Evolutionary conservation across 108 stramenopile genomes (phyloP).

Genomic region (Skeletonema menzelii): DNA sequence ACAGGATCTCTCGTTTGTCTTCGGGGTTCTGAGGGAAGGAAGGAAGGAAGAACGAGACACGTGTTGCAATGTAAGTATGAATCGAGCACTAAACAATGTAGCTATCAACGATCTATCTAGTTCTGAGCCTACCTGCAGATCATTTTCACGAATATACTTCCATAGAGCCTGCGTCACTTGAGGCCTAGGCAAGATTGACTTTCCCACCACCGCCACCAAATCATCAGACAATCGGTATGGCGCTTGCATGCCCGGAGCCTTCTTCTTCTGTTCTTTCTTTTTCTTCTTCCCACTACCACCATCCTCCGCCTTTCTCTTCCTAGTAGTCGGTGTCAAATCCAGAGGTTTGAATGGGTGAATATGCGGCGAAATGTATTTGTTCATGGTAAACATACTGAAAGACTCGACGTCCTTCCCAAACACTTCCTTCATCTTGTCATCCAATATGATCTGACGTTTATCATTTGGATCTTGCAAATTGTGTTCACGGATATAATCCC

Average conservation of each 20-base stretch:
- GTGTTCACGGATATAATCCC: slow-evolving; percentile 86
- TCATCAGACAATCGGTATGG: slow-evolving; percentile 77
- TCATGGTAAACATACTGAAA: slow-evolving; percentile 43
- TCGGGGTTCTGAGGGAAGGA: slow-evolving; percentile 76
- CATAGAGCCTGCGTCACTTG: slow-evolving; percentile 84
- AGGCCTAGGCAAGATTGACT: slow-evolving; percentile 69
- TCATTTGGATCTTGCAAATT: slow-evolving; percentile 89
- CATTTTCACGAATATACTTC: slow-evolving; percentile 85
- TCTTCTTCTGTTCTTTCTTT: slow-evolving; percentile 51
- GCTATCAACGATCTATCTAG: neutral
- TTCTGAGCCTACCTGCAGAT: slow-evolving; percentile 55
- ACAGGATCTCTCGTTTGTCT: slow-evolving; percentile 87
- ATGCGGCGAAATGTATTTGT: slow-evolving; percentile 62
- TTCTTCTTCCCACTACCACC: slow-evolving; percentile 12
- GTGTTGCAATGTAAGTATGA: neutral
- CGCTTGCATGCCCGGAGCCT: slow-evolving; percentile 65
- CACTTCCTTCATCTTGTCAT: slow-evolving; percentile 48
- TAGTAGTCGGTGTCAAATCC: slow-evolving; percentile 59
- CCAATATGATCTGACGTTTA: slow-evolving; percentile 76
- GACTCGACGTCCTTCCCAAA: slow-evolving; percentile 40
- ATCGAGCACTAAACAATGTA: neutral
- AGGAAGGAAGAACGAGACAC: neutral
- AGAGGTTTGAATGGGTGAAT: slow-evolving; percentile 79
- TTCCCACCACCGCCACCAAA: slow-evolving; percentile 67
- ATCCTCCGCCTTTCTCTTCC: slow-evolving; percentile 44